Percentiles rank a stretch among this genome's conserved stretches.
Evolutionary conservation across 78 protist species (phyloP).

Genomic region (Emiliania huxleyi): DNA sequence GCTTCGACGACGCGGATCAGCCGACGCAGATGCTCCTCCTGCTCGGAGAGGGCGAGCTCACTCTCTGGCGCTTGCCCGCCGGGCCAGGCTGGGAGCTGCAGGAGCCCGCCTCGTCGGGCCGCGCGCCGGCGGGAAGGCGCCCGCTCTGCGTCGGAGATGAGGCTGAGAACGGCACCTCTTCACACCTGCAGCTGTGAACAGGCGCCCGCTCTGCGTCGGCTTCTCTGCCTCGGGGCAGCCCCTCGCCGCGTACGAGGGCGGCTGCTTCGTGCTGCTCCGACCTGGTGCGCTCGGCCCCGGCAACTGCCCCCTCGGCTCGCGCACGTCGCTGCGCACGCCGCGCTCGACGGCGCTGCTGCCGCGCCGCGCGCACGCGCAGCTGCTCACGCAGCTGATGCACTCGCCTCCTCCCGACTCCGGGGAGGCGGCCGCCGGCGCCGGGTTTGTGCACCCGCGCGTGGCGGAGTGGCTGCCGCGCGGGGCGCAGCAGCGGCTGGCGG

Average conservation of each 20-base stretch:
- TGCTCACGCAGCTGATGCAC: neutral
- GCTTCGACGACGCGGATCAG: neutral
- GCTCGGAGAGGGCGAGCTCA: neutral
- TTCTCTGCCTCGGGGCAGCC: neutral
- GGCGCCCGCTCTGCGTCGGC: neutral
- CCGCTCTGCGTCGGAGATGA: neutral
- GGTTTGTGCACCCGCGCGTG: neutral
- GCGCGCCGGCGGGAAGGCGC: neutral
- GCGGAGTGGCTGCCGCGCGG: neutral
- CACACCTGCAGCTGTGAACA: neutral
- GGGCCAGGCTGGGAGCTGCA: neutral
- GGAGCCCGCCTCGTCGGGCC: neutral
- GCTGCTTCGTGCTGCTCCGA: neutral
- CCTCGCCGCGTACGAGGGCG: neutral
- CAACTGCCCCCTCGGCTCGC: neutral
- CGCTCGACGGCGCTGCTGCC: neutral
- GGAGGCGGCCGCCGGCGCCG: neutral
- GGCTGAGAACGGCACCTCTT: no score
- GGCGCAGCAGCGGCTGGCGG: neutral
- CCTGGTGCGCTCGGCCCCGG: neutral
- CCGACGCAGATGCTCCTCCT: neutral
- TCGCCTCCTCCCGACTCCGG: neutral
- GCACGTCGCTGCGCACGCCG: neutral
- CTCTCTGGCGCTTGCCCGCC: neutral
- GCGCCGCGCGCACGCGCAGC: neutral